These are phyloP conservation scores for Diaporthe sp. DNA, from an alignment of 2,329 filamentous ascomycete genomes.

Conservation along the genomic window DNA sequence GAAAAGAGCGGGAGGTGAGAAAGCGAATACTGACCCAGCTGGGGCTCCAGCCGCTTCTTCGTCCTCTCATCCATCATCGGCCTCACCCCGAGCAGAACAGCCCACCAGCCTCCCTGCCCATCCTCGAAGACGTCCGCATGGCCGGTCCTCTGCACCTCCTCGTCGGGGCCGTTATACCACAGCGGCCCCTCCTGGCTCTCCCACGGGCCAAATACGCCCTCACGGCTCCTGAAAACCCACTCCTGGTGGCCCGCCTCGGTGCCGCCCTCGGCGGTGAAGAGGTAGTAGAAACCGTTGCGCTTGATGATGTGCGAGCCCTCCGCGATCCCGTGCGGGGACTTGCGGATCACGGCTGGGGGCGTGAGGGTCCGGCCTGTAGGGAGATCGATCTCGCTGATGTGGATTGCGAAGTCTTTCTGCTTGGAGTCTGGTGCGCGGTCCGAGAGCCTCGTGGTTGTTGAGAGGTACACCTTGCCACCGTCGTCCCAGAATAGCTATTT, in stretches of 20 bases:
- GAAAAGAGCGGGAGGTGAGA: no score
- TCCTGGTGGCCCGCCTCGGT: conserved; percentile 65
- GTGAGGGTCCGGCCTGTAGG: conserved; percentile 56
- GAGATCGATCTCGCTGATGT: conserved; percentile 59
- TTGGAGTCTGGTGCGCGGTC: conserved; percentile 53
- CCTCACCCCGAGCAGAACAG: conserved; percentile 61
- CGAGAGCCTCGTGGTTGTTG: conserved; percentile 54
- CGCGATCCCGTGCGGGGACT: conserved; percentile 56
- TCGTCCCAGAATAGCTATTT: conserved; percentile 62
- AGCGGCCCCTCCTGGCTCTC: conserved; percentile 60
- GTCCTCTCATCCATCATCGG: conserved; percentile 48
- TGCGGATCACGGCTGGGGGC: conserved; percentile 51
- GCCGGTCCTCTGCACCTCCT: conserved; percentile 64
- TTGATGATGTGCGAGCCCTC: conserved; percentile 58
- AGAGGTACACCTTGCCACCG: conserved; percentile 63
- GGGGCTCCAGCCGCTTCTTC: conserved; percentile 53
- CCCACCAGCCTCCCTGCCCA: conserved; percentile 60
- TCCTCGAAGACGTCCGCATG: conserved; percentile 64
- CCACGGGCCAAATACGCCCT: conserved; percentile 63
- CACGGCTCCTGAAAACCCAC: conserved; percentile 63
- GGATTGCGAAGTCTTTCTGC: conserved; percentile 66
- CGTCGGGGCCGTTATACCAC: conserved; percentile 60
- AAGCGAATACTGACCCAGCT: conserved; percentile 55
- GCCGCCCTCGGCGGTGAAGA: conserved; percentile 57
- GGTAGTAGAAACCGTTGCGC: conserved; percentile 53